Conservation (phyloP, 2,329 filamentous ascomycete genomes). For the Microcyclospora pomicola region DNA sequence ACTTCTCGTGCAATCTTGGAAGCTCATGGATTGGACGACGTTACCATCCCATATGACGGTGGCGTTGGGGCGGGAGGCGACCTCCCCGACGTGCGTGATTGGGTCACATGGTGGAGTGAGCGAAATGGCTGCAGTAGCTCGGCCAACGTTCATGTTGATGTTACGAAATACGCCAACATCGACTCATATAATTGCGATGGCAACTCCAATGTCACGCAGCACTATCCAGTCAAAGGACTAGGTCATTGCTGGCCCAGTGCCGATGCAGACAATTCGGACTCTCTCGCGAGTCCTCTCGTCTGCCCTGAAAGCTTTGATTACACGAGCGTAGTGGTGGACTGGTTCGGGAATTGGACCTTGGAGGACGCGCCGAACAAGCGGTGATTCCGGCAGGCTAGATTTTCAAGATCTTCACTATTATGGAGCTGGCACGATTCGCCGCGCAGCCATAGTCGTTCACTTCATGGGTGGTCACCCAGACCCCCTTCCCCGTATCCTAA, state of each 20-base stretch:
- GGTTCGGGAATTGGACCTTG: slow-evolving; percentile 15
- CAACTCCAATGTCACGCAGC: slow-evolving; percentile 22
- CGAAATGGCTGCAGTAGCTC: slow-evolving; percentile 19
- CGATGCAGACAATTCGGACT: slow-evolving; percentile 12
- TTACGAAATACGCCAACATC: slow-evolving; percentile 16
- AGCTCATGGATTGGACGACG: slow-evolving; percentile 31
- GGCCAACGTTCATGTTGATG: slow-evolving; percentile 5
- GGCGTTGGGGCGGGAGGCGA: slow-evolving; percentile 19
- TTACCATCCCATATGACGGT: slow-evolving; percentile 28
- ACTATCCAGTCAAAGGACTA: slow-evolving; percentile 27
- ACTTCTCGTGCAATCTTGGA: slow-evolving; percentile 29
- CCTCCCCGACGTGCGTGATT: slow-evolving; percentile 18
- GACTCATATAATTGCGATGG: slow-evolving; percentile 17
- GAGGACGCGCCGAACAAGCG: slow-evolving; percentile 7
- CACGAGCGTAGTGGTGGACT: slow-evolving; percentile 14
- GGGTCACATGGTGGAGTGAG: slow-evolving; percentile 26
- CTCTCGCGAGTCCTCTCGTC: slow-evolving; percentile 6
- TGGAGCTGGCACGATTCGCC: too few species aligned
- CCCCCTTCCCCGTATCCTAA: too few species aligned
- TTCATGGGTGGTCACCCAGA: too few species aligned
- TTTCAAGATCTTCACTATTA: too few species aligned
- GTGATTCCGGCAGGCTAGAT: too few species aligned
- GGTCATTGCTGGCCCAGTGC: slow-evolving; percentile 29
- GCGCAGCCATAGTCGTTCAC: too few species aligned
- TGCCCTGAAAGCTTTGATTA: slow-evolving; percentile 11